Evolutionary conservation across 208 protist species (phyloP), one percentile per base, ranked within the genome.

Genomic region (Trypanosoma conorhini): DNA sequence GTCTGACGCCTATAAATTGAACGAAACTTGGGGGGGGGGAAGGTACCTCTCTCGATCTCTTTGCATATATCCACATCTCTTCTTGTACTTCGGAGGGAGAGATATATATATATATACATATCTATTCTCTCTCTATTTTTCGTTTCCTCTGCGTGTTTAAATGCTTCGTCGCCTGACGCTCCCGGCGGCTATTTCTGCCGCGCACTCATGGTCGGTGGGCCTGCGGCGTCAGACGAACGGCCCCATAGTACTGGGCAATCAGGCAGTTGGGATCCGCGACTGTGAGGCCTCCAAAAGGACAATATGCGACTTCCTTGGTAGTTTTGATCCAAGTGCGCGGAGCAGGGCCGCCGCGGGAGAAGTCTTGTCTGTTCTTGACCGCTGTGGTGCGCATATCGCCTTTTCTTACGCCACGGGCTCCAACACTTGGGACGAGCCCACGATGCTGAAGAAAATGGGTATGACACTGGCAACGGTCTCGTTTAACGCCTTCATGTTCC

Each of bases 401-500:
- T 42, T 52, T 3, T 57, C 65, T 67, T 83, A 77, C 35, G 26
- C 77, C n/a, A 48, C 35, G 21, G 56, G 67, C 42, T 52, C 46
- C 7, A 44, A 17, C 13, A 19, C 50, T 8, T n/a, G 19, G 17
- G 64, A 58, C 9, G 33, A 28, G n/a, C 13, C n/a, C 24, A 12
- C 38, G n/a, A 15, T 38, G 19, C 21, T 48, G 10, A 59, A 7
- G 8, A 59, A 57, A 8, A 1, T 24, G 26, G 60, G 59, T 15
- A 38, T 42, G 24, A 63, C 76, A 22, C 70, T 91, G 59, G 73
- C 76, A 5, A 91, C 82, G 10, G 75, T 86, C 33, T 57, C 80
- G 48, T 82, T 91, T 59, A 85, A 91, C 67, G 72, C 67, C 26
- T 84, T 84, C 59, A 58, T 79, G 61, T 84, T 91, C 54, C 63